Evolutionary conservation across 495 filamentous ascomycete species (phyloP).

Genomic region (Lepidopterella palustris): DNA sequence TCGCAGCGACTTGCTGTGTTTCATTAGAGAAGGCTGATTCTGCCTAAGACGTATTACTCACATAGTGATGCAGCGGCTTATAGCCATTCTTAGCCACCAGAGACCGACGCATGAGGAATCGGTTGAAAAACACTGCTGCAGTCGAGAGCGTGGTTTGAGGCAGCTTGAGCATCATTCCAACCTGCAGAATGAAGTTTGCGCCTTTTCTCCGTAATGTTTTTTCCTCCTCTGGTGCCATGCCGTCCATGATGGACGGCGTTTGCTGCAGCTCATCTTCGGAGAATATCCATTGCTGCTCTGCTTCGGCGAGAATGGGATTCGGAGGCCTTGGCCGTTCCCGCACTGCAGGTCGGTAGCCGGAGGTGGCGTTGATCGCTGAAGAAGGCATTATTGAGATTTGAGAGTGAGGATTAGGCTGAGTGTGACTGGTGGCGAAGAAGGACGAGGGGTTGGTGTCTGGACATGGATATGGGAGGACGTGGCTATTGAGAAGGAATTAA

Average conservation of each 20-base stretch:
- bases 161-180: conserved; percentile 85
- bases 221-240: conserved; percentile 68
- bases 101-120: conserved; percentile 84
- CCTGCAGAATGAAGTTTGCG: conserved; percentile 91
- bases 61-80: conserved; percentile 74
- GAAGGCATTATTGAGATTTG: neutral
- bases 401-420: neutral
- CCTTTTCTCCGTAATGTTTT: conserved; percentile 75
- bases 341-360: conserved; percentile 19
- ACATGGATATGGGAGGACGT: neutral
- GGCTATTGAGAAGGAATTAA: neutral
- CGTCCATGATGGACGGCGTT: conserved; percentile 79
- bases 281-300: conserved; percentile 81
- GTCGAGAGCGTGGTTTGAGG: conserved; percentile 87
- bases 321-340: conserved; percentile 35
- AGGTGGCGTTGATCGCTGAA: neutral
- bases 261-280: conserved; percentile 71
- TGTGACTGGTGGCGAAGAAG: neutral
- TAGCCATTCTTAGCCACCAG: conserved; percentile 58
- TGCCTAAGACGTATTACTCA: conserved; percentile 37
- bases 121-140: conserved; percentile 88
- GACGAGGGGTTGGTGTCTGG: neutral
- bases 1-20: conserved; percentile 63
- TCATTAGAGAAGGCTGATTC: neutral
- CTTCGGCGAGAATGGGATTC: conserved; percentile 44